Evolutionary conservation across 768 basidiomycete genomes (phyloP).

Genomic region (Lactarius vividus): DNA sequence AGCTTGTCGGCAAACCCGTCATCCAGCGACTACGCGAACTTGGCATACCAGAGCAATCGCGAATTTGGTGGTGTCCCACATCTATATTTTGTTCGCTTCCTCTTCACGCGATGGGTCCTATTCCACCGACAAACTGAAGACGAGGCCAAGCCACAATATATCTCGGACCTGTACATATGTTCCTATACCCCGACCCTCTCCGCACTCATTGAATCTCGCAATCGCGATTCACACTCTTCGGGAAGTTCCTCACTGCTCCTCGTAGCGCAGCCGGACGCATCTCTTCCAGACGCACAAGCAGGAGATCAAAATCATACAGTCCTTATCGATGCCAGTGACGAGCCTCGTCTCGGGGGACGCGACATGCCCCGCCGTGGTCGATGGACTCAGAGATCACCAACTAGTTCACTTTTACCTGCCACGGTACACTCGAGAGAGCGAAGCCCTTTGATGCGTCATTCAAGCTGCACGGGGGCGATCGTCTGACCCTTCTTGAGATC

Average conservation of each 20-base stretch:
- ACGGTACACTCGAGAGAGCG: neutral
- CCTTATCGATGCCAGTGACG: neutral
- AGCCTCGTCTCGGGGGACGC: neutral
- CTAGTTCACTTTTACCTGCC: neutral
- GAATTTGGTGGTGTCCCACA: neutral
- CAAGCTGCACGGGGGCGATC: neutral
- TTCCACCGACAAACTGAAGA: neutral
- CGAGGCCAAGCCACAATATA: neutral
- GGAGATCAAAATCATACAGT: neutral
- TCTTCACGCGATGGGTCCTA: constrained; percentile 14
- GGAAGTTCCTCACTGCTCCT: neutral
- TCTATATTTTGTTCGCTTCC: constrained; percentile 5
- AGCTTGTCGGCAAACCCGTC: neutral
- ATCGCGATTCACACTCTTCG: neutral
- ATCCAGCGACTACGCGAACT: neutral
- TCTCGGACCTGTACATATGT: constrained; percentile 7
- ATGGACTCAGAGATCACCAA: neutral
- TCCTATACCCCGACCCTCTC: constrained; percentile 1
- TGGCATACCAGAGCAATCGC: neutral
- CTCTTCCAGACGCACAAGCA: neutral
- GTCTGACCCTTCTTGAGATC: neutral
- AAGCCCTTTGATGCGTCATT: constrained; percentile 2
- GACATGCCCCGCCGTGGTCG: neutral
- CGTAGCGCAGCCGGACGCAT: neutral
- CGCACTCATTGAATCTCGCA: too few relatives aligned